Conservation (phyloP, 768 basidiomycete species). For the Pulveroboletus ravenelii region DNA sequence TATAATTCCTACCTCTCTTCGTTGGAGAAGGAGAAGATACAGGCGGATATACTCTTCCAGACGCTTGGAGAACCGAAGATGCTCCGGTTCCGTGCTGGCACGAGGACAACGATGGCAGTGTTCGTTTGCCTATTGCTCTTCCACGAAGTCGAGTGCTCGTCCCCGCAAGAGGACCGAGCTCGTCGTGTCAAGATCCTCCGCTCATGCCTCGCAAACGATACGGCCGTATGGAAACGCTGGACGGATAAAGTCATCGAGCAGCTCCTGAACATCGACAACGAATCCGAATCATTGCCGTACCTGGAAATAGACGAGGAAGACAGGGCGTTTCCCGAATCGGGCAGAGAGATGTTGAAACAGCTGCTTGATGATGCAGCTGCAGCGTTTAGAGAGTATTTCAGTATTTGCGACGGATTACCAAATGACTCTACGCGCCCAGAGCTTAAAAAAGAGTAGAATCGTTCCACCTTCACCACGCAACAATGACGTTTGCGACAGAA, state of each 20-base stretch:
- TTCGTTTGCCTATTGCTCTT: conserved; percentile 25
- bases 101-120: conserved; percentile 21
- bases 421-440: not conserved
- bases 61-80: conserved; percentile 10
- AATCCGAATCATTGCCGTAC: not conserved
- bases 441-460: not conserved
- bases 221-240: conserved; percentile 23
- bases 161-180: not conserved
- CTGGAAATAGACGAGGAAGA: conserved; percentile 1
- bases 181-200: conserved; percentile 10
- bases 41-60: conserved; percentile 12
- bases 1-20: conserved; percentile 33
- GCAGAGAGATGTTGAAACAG: not conserved
- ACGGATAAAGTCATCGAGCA: conserved; percentile 17
- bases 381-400: conserved; percentile 15
- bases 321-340: not conserved
- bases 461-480: not conserved
- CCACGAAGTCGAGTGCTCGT: conserved; percentile 1
- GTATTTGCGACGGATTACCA: not conserved
- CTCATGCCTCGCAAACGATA: conserved; percentile 20
- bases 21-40: conserved; percentile 32
- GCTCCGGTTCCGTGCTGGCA: conserved; percentile 11
- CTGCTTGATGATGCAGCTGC: conserved; percentile 17
- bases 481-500: not conserved
- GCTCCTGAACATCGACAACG: not conserved